Evolutionary conservation across 2,329 filamentous ascomycete species (phyloP), one percentile per base, ranked within the genome.

Genomic region (Alternaria sp.): DNA sequence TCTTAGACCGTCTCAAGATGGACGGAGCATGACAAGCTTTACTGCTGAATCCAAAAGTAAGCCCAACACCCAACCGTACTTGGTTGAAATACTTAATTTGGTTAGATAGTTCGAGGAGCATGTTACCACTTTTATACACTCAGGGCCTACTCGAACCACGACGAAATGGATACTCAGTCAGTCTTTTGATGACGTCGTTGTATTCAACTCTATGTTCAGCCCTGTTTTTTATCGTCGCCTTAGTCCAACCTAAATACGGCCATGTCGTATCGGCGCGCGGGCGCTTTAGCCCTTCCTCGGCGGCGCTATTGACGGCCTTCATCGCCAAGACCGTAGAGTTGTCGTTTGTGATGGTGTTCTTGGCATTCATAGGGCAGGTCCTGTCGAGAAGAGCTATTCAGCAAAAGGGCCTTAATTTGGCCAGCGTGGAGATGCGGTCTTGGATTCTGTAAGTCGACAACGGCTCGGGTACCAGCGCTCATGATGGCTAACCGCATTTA

Each of bases 291-390:
- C 87, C 88, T 0, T 84, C 87, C 0, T 89, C 86, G 0, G 90
- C 90, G 0, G 87, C 86, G 0, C 77, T 90, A 4, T 65, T 93
- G 1, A 86, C 86, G 28, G 85, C 89, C 0, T 77, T 91, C 3
- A 79, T 91, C 20, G 89, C 91, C 12, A 93, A 92, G 75, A 87
- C 88, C 0, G 90, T 93, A 48, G 91, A 93, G 76, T 72, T 93
- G 67, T 86, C 88, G 0, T 93, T 92, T 69, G 89, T 91, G 2
- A 91, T 90, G 0, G 87, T 91, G 0, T 90, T 91, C 59, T 88
- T 92, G 1, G 85, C 88, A 0, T 89, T 90, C 54, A 71, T 93
- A 0, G 91, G 91, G 0, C 91, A 94, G 73, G 84, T 89, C 0
- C 76, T 93, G 68, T 77, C 57, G 12, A 22, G 57, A 36, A 44